Conservation (phyloP, 805 yeast genomes). For the Kodamaea hsintzibuensis region DNA sequence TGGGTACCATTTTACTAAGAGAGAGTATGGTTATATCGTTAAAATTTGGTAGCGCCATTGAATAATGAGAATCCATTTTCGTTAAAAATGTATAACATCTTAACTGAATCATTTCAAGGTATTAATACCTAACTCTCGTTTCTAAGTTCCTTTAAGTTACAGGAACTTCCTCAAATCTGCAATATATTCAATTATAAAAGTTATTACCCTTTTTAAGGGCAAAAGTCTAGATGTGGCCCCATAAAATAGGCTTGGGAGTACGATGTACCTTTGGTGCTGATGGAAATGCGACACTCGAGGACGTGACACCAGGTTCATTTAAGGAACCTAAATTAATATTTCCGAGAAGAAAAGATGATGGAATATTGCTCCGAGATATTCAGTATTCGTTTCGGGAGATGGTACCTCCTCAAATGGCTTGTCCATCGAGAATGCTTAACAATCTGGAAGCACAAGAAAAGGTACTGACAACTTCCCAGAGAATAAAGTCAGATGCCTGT, state of each 20-base stretch:
- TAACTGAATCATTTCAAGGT: no score
- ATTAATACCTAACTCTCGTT: no score
- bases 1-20: no score
- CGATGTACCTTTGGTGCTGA: constrained; percentile 19
- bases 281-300: constrained; percentile 13
- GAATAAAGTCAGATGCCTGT: background rate
- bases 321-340: constrained; percentile 2
- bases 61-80: no score
- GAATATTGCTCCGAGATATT: constrained; percentile 8
- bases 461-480: background rate
- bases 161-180: background rate
- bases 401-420: constrained; percentile 3
- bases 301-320: background rate
- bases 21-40: no score
- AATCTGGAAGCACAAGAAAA: background rate
- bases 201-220: background rate
- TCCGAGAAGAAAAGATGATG: constrained; percentile 9
- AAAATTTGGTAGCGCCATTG: no score
- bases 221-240: constrained; percentile 21
- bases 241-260: constrained; percentile 17
- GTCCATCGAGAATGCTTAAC: no score
- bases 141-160: no score
- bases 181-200: background rate
- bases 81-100: no score
- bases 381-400: background rate